Percentiles rank a stretch among this genome's conserved stretches.
Evolutionary conservation across 257 asterid species (phyloP).

Genomic region (Plantago ovata): DNA sequence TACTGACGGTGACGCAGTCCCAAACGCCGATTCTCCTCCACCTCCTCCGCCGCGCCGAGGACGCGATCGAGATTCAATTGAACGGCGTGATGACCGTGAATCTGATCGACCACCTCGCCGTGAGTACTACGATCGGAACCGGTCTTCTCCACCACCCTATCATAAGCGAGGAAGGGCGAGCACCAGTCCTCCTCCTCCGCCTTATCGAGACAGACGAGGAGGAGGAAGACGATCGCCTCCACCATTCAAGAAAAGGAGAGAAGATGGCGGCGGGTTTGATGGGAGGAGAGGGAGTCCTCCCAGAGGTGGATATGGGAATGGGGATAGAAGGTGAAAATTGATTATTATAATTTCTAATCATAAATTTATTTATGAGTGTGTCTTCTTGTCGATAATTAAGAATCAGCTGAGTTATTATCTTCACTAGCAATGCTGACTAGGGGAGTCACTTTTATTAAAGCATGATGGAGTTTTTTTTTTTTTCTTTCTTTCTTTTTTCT

Average conservation of each 20-base stretch:
- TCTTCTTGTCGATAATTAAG: background rate
- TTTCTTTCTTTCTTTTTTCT: too few relatives aligned
- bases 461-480: too few relatives aligned
- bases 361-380: background rate
- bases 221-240: constrained; percentile 65
- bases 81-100: constrained; percentile 79
- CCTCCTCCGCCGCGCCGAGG: constrained; percentile 56
- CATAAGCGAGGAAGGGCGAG: constrained; percentile 72
- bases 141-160: constrained; percentile 61
- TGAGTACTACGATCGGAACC: constrained; percentile 64
- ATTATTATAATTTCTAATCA: too few relatives aligned
- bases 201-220: constrained; percentile 73
- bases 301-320: constrained; percentile 63
- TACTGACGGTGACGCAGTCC: background rate
- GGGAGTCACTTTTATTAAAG: too few relatives aligned
- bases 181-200: constrained; percentile 89
- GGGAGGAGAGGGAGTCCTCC: constrained; percentile 82
- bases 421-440: too few relatives aligned
- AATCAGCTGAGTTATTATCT: too few relatives aligned
- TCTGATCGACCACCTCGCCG: constrained; percentile 65
- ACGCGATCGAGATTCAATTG: constrained; percentile 67
- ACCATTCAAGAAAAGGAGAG: constrained; percentile 79
- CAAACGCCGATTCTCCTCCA: constrained; percentile 36
- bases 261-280: constrained; percentile 48
- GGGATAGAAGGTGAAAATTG: constrained; percentile 67